Evolutionary conservation across 108 stramenopile genomes (phyloP), one percentile per base, ranked within the genome.

Genomic region (Stephanodiscus triporus): DNA sequence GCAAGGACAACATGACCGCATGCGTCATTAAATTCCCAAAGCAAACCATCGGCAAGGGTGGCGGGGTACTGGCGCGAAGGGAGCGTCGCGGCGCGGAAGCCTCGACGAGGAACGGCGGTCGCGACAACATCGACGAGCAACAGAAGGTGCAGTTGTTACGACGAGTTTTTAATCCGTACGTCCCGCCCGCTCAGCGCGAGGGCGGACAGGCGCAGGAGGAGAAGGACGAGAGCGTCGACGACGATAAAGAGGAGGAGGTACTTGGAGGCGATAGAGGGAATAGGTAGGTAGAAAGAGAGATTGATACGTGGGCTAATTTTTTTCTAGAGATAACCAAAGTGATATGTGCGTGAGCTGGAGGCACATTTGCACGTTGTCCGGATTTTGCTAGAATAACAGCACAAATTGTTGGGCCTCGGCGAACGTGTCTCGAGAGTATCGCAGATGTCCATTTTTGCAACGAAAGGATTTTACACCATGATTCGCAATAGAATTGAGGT

Each of bases 1-100:
- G 87, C 80, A 90, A 91, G 65, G 95, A 96, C 66, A 96, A 96
- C 83, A 93, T 93, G 92, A 93, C 92, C 13, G 84, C 84, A 0
- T 53, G 84, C 13, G 87, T 96, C 2, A 78, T 96, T 7, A 86
- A 88, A 63, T 86, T 96, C 45, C 78, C 85, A 22, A 67, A 79
- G 63, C 74, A 87, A 71, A 75, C 38, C 34, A 83, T 87, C 42
- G 86, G 84, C 47, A 59, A 68, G 9, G 91, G 88, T 40, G 88
- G 87, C 27, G 91, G 91, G 22, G 88, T 91, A 11, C 26, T 42
- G 19, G 86, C 86, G 14, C 62, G 90, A 55, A 68, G 90, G 54
- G 75, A 87, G 56, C 48, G 61, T 30, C 24, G 47, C 6, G 29
- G 60, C 20, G 34, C 36, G 38, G 30, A 36, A 34, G 34, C 56